Evolutionary conservation across 1,139 yeast species (phyloP), one percentile per base, ranked within the genome.

Genomic region (Torulaspora pretoriensis): DNA sequence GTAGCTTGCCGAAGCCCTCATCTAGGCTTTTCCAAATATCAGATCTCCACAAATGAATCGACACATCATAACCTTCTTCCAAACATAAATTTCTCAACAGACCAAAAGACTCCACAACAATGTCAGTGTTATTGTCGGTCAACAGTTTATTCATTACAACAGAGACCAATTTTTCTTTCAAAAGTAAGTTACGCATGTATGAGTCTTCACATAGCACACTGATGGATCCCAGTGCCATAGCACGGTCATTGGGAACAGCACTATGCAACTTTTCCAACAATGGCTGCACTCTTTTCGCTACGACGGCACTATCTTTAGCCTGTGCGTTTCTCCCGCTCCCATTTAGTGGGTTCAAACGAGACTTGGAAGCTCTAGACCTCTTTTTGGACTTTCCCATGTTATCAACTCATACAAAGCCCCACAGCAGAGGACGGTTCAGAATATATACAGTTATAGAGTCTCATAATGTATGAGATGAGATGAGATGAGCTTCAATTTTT

Each of bases 11-110:
- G 37, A 83, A 65, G 1, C 81, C 76, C 4, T 62, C 57, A 40
- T 73, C 75, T 30, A 89, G 70, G 14, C 77, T 67, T 0, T 75
- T 70, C 83, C 95, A 81, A 39, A 92, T 78, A 49, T 84, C 80
- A 23, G 81, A 80, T 63, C 97, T 77, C 86, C 95, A 84, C 46
- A 85, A 65, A 62, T 77, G 79, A 25, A 78, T 75, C 30, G 89
- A 79, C 24, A 87, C 76, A 51, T 87, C 95, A 56, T 87, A 81
- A n/a, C 96, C 97, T 67, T 88, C 95, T 61, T 88, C 95, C 41
- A 87, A 72, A 3, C 83, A 82, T 43, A 90, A 60, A 60, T 86
- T 88, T 61, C 96, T 75, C 53, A 92, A 68, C 40, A 90, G 70
- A 1, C 96, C 97, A 59, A 78, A 83, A 0, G 90, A 74, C 56